Evolutionary conservation across 2,329 filamentous ascomycete species (phyloP).

Genomic region (Orbilia blumenaviensis): DNA sequence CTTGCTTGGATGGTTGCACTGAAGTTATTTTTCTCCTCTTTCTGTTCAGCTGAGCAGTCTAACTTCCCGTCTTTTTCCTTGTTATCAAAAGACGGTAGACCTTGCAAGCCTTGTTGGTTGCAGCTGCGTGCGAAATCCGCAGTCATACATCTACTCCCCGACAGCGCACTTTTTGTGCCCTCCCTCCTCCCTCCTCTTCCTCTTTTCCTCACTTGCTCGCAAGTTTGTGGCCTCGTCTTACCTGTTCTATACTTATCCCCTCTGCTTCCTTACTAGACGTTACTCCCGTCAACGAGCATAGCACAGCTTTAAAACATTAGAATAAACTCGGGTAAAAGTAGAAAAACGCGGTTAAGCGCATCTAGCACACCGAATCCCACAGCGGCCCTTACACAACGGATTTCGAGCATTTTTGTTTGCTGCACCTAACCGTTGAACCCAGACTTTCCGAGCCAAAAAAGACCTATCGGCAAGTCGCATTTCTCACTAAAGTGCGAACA

Average conservation of each 20-base stretch:
- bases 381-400: not conserved
- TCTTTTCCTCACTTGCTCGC: slow-evolving; percentile 4
- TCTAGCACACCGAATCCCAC: slow-evolving; percentile 9
- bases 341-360: slow-evolving; percentile 1
- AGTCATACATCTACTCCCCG: slow-evolving; percentile 35
- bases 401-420: slow-evolving; percentile 5
- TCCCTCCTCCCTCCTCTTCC: not conserved
- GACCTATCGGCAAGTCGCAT: slow-evolving; percentile 41
- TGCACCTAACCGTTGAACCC: slow-evolving; percentile 44
- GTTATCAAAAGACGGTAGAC: slow-evolving; percentile 6
- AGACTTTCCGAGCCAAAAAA: not conserved
- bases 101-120: not conserved
- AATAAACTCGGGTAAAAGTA: not conserved
- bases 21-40: not conserved
- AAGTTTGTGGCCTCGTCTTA: slow-evolving; percentile 1
- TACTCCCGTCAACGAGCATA: not conserved
- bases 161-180: slow-evolving; percentile 3
- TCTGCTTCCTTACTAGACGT: not conserved
- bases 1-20: slow-evolving; percentile 29
- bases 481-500: slow-evolving; percentile 2
- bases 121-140: slow-evolving; percentile 7
- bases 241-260: not conserved
- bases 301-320: not conserved
- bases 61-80: slow-evolving; percentile 31
- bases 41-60: slow-evolving; percentile 45